Base-by-base conservation (phyloP, 2,329 filamentous ascomycete genomes). In the Ophiostoma australiae region DNA sequence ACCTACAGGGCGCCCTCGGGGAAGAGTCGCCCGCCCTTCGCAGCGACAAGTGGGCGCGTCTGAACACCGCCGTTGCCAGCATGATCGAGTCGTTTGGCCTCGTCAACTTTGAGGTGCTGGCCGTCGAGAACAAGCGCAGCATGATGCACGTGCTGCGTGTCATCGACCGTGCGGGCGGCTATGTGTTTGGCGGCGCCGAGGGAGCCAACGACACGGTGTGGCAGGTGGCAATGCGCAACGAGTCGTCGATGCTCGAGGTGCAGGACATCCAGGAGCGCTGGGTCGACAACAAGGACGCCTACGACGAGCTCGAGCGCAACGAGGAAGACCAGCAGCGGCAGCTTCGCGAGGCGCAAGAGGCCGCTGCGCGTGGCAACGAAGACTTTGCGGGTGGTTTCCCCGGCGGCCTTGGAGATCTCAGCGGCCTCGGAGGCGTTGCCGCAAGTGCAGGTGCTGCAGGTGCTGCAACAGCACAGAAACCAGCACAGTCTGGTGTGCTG, bases 141-240 rank as follows among this genome's bases (percentile, higher is more conserved):
- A 97, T 99, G 93, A 96, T 96, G 88, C 90, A 91, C 75, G 84
- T 99, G 4, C 82, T 99, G 69, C 89, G 91, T 66, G 90, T 94
- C 0, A 94, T 99, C 77, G 95, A 99, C 79, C 87, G 95, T 61
- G 94, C 95, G 0, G 90, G 92, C 11, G 95, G 95, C 0, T 98
- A 98, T 80, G 91, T 93, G 0, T 97, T 99, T 81, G 94, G 94
- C 0, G 87, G 90, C 5, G 91, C 93, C 0, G 93, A 97, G 78
- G 94, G 93, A 1, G 92, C 93, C 66, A 97, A 98, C 76, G 94
- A 99, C 78, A 94, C 91, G 7, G 88, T 99, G n/a, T 99, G 95
- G 95, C 92, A 96, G 77, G 89, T 98, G 65, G 93, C 95, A 2
- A 97, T 98, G 88, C 88, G 93, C 71, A 89, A 89, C 72, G 89